Base-by-base conservation (phyloP, 768 basidiomycete genomes). In the Chalciporus piperatus region DNA sequence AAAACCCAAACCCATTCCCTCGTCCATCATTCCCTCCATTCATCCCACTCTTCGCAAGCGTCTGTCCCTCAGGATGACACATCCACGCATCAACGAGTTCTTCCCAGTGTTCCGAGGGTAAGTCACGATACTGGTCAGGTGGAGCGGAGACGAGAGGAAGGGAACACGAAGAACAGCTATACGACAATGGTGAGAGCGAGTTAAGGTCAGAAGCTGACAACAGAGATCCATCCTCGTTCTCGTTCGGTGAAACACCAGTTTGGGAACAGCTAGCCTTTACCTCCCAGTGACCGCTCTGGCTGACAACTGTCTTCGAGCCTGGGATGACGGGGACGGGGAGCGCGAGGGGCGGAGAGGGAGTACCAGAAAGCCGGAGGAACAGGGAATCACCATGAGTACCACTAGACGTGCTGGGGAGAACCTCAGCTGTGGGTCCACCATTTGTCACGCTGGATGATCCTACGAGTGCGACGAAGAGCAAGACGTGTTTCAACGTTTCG, bases 1-100 rank as follows among this genome's bases (percentile, higher is more conserved):
- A 92, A 67, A 98, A 88, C 16, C 88, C 89, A 52, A 77, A 70
- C 60, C 38, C 13, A 6, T 7, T 30, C 20, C 48, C 72, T 74
- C 68, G 51, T 22, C 49, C 38, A 37, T 40, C 47, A 3, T 50
- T 41, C 10, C 16, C 19, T 2, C 50, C 45, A 13, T 53, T 44
- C 71, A 74, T 56, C 2, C 77, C 74, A 56, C 79, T 78, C 54
- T 80, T 75, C 45, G 80, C 70, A 44, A 98, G 73, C 39, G 81
- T 84, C 72, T 96, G 93, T 30, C 56, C 65, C 62, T 97, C 93
- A 9, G 84, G 69, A 68, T 98, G 96, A 61, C 96, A 98, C 89
- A 98, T 93, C 96, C 96, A 98, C 7, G 94, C 88, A 56, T 98
- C 96, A 17, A 98, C 83, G 14, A 98, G 83, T 67, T 98, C 96